phyloP scores from a whole-genome alignment of 1,139 yeast genomes.

The Chernovozyma sophiae-reginae region DNA sequence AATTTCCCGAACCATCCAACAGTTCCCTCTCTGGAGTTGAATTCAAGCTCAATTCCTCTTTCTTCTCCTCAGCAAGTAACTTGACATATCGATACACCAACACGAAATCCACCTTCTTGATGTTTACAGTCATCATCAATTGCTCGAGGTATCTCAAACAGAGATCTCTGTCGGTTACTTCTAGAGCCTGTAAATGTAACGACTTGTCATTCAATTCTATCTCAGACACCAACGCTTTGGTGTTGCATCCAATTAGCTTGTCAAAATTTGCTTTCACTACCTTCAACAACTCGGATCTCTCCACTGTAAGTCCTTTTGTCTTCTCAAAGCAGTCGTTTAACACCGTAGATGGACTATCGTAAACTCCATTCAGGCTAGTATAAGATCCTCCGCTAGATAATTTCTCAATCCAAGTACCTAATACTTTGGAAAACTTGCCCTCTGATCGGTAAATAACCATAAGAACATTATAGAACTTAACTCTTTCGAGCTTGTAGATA shows the following conservation, averaged over 20 bases:
- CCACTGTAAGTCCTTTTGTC: slow-evolving; percentile 23
- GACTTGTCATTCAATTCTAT: slow-evolving; percentile 34
- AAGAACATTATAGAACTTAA: slow-evolving; percentile 54
- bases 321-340: slow-evolving; percentile 38
- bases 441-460: slow-evolving; percentile 54
- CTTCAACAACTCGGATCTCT: slow-evolving; percentile 28
- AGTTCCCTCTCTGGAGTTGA: background rate
- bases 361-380: slow-evolving; percentile 7
- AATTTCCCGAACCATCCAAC: background rate
- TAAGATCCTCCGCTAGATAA: background rate
- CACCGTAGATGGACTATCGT: slow-evolving; percentile 19
- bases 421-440: slow-evolving; percentile 47
- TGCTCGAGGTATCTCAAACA: background rate
- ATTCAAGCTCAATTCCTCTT: background rate
- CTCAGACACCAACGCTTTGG: slow-evolving; percentile 31
- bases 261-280: slow-evolving; percentile 37
- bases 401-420: slow-evolving; percentile 30
- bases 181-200: slow-evolving; percentile 34
- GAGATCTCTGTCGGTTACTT: slow-evolving; percentile 14
- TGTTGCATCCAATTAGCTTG: slow-evolving; percentile 29
- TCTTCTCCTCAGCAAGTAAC: slow-evolving; percentile 18
- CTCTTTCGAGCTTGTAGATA: slow-evolving; percentile 48
- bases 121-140: background rate
- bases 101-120: slow-evolving; percentile 22
- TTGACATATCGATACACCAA: slow-evolving; percentile 28